A percentile compares a stretch with the other conserved stretches of the same genome.
phyloP scores from a whole-genome alignment of 108 stramenopile species.

The Nitzschia sp. region DNA sequence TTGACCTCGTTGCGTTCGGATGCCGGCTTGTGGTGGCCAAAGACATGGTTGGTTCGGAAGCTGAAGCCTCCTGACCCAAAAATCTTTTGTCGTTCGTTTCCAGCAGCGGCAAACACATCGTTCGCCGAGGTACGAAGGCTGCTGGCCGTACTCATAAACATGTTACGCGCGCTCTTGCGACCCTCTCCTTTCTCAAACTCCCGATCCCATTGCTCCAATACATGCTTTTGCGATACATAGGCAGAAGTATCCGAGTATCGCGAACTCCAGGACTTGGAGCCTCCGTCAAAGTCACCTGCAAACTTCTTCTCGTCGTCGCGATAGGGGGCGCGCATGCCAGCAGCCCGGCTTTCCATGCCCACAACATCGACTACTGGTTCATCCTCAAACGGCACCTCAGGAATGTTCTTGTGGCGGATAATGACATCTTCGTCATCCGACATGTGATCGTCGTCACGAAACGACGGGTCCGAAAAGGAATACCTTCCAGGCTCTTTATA shows the following conservation, averaged over 20 bases:
- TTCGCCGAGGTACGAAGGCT: constrained; percentile 7
- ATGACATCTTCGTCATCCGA: constrained; percentile 34
- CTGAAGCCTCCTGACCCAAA: constrained; percentile 44
- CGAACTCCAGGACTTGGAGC: constrained; percentile 51
- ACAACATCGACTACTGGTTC: constrained; percentile 31
- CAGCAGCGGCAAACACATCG: neutral
- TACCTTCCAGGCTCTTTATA: constrained; percentile 21
- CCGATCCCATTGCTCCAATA: constrained; percentile 35
- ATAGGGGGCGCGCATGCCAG: constrained; percentile 6
- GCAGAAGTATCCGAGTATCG: constrained; percentile 50
- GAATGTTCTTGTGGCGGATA: too few species aligned
- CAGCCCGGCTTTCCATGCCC: constrained; percentile 20
- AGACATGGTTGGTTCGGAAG: constrained; percentile 37
- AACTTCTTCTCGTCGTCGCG: constrained; percentile 7
- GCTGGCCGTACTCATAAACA: constrained; percentile 34
- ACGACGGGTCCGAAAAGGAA: constrained; percentile 30
- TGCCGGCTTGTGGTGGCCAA: constrained; percentile 13
- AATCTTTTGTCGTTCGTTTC: neutral
- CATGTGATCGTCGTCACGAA: constrained; percentile 29
- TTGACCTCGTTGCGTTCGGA: constrained; percentile 2
- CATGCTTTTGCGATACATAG: constrained; percentile 7
- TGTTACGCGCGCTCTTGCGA: constrained; percentile 24
- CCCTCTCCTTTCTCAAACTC: constrained; percentile 14
- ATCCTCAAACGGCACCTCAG: constrained; percentile 19
- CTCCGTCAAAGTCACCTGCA: constrained; percentile 30